Evolutionary conservation across 1,284 basidiomycete species (phyloP), one percentile per base, ranked within the genome.

Genomic region (Boletus smithii): DNA sequence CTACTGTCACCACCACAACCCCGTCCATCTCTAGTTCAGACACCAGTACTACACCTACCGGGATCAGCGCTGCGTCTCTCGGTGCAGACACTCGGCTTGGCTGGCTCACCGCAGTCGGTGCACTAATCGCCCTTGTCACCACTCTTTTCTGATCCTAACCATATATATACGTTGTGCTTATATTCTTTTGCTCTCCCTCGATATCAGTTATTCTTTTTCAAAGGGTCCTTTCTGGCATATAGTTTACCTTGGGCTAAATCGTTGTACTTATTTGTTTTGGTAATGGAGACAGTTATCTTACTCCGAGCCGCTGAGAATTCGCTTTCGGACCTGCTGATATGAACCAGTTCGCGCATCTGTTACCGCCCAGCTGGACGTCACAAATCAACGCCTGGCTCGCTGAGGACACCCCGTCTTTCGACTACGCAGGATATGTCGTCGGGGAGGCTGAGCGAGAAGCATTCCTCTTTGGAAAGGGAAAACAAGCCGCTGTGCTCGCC

Each of bases 351-450:
- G 79, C 79, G 48, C 78, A 97, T 66, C 75, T 97, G 13, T 77
- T 97, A 10, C 93, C 95, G 35, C 90, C 91, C 0, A 91, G 84
- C 59, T 97, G 95, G 95, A 94, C 88, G 65, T 61, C 77, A 1
- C 84, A 90, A 57, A 80, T 99, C 44, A 72, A 79, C 2, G 72
- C 69, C 14, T 99, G 95, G 97, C 81, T 97, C 16, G 80, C 82
- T 13, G 95, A 99, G 69, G 95, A 99, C 66, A 91, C 88, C 0
- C 97, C 95, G 2, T 94, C 91, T 1, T 97, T 98, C 61, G 95
- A 99, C 70, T 98, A 93, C 65, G 95, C 90, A 30, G 97, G 97
- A 3, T 98, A 90, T 64, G 94, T 99, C 29, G 97, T 99, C 11
- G 97, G 97, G 16, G 95, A 98, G 60, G 85, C 80, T 7, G 72